A percentile compares a stretch with the other conserved stretches of the same genome.
Conservation (phyloP, 768 basidiomycete species). For the Psilocybe azurescens region DNA sequence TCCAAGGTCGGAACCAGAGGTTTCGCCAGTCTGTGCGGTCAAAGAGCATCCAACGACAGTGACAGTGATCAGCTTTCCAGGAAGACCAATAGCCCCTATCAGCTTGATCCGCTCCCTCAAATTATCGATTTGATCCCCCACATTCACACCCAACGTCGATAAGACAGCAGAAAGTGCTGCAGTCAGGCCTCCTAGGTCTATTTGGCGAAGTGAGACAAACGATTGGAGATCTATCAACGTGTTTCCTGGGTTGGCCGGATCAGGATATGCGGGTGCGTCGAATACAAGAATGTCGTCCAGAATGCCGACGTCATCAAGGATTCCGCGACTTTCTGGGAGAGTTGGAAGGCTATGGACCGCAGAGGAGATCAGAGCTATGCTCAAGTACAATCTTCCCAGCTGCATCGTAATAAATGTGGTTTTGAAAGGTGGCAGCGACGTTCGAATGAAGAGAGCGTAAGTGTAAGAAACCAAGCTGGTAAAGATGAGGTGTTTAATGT, state of each 20-base stretch:
- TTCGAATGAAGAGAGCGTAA: not conserved
- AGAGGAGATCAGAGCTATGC: constrained; percentile 11
- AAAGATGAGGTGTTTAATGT: not conserved
- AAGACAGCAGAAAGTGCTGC: constrained; percentile 27
- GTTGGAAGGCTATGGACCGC: constrained; percentile 16
- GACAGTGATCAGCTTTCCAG: constrained; percentile 36
- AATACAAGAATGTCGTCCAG: constrained; percentile 42
- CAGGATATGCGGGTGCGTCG: constrained; percentile 44
- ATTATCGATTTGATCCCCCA: constrained; percentile 31
- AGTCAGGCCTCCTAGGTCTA: constrained; percentile 29
- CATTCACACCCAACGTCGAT: constrained; percentile 33
- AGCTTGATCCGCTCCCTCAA: constrained; percentile 37
- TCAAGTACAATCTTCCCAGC: not conserved
- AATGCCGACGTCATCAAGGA: constrained; percentile 24
- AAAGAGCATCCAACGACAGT: constrained; percentile 36
- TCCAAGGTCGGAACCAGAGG: constrained; percentile 38
- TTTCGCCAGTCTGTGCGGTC: constrained; percentile 28
- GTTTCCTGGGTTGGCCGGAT: constrained; percentile 35
- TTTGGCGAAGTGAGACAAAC: constrained; percentile 39
- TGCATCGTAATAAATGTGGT: constrained; percentile 13
- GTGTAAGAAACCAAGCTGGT: not conserved
- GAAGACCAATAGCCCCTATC: constrained; percentile 37
- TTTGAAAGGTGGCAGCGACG: not conserved
- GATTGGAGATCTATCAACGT: constrained; percentile 39
- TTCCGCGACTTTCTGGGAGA: constrained; percentile 12